Conservation (phyloP, 805 yeast genomes). For the Debaryomyces prosopidis region DNA sequence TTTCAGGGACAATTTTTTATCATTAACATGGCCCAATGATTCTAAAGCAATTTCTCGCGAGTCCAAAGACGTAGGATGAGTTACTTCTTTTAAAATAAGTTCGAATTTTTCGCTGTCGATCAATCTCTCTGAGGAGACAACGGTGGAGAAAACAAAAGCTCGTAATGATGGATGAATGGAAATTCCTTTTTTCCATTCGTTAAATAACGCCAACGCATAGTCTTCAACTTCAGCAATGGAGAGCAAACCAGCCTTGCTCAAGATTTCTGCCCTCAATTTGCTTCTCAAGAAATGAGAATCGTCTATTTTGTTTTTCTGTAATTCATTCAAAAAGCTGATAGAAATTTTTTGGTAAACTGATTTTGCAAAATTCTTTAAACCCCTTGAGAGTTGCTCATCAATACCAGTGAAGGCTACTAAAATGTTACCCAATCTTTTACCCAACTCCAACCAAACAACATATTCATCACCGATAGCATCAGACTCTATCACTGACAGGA, state of each 20-base stretch:
- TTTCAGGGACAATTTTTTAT: slow-evolving; percentile 33
- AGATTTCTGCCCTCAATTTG: slow-evolving; percentile 39
- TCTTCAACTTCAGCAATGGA: slow-evolving; percentile 38
- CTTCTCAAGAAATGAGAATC: slow-evolving; percentile 26
- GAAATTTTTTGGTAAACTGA: slow-evolving; percentile 34
- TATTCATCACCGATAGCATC: slow-evolving; percentile 33
- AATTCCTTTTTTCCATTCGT: slow-evolving; percentile 19
- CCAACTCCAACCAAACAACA: slow-evolving; percentile 58
- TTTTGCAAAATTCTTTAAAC: slow-evolving; percentile 30
- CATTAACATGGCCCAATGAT: slow-evolving; percentile 52
- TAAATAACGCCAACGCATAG: slow-evolving; percentile 32
- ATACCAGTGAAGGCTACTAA: slow-evolving; percentile 33
- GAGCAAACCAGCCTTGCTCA: slow-evolving; percentile 40
- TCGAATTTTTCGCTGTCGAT: slow-evolving; percentile 21
- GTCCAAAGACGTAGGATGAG: slow-evolving; percentile 54
- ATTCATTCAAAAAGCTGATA: slow-evolving; percentile 20
- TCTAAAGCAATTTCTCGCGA: slow-evolving; percentile 56
- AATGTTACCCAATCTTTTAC: slow-evolving; percentile 38
- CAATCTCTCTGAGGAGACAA: slow-evolving; percentile 38
- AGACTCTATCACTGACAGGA: slow-evolving; percentile 29
- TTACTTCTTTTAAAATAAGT: slow-evolving; percentile 46
- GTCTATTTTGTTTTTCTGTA: slow-evolving; percentile 15
- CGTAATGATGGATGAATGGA: slow-evolving; percentile 46
- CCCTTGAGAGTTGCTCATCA: slow-evolving; percentile 20
- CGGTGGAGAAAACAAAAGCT: slow-evolving; percentile 42